Evolutionary conservation across 2,329 filamentous ascomycete species (phyloP).

Genomic region (Ceratocystis cubensis): DNA sequence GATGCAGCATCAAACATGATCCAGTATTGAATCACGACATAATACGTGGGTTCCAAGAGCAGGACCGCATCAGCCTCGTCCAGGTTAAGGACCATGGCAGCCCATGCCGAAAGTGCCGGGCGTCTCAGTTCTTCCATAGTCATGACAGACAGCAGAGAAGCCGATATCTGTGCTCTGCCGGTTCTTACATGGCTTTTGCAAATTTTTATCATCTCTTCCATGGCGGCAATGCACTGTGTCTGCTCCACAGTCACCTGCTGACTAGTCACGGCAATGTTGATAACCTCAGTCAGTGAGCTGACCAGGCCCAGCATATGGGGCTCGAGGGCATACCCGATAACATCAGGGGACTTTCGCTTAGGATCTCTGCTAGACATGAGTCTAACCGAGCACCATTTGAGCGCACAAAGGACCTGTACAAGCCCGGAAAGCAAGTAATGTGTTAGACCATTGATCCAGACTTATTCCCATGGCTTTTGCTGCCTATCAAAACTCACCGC

Average conservation of each 20-base stretch:
- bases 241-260: conserved; percentile 54
- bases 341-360: conserved; percentile 40
- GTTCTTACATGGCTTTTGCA: conserved; percentile 61
- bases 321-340: conserved; percentile 64
- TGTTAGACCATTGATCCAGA: not conserved
- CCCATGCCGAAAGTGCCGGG: conserved; percentile 73
- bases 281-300: conserved; percentile 62
- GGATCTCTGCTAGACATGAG: conserved; percentile 32
- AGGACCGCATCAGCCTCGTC: conserved; percentile 66
- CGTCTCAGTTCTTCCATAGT: conserved; percentile 62
- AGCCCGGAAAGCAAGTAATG: too few species aligned
- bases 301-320: conserved; percentile 78
- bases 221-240: conserved; percentile 62
- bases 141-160: conserved; percentile 79
- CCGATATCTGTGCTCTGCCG: conserved; percentile 84
- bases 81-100: conserved; percentile 59
- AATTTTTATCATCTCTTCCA: conserved; percentile 76
- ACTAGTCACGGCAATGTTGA: conserved; percentile 52
- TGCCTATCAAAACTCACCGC: conserved; percentile 37
- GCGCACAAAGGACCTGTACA: conserved; percentile 29
- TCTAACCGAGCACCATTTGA: conserved; percentile 34
- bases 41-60: conserved; percentile 79
- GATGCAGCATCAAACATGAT: conserved; percentile 47
- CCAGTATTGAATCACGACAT: conserved; percentile 78
- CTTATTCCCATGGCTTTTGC: too few species aligned